A percentile compares a stretch with the other conserved stretches of the same genome.
phyloP scores from a whole-genome alignment of 1,284 basidiomycete genomes.

The Fomitopsis pinicola region DNA sequence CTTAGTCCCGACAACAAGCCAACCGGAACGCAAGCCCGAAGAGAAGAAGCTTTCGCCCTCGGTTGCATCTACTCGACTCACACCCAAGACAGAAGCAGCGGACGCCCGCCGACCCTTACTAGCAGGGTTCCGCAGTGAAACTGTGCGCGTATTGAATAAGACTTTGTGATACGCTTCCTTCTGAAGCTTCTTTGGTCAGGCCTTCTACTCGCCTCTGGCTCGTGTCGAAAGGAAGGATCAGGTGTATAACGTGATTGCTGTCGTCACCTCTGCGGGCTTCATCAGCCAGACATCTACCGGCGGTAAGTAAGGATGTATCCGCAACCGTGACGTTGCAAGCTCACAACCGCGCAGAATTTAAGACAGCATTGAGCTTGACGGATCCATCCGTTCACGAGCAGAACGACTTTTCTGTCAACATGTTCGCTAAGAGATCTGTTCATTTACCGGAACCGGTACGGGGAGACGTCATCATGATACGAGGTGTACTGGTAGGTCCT shows the following conservation, averaged over 20 bases:
- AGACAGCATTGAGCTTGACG: slow-evolving; percentile 29
- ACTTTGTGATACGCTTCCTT: not conserved
- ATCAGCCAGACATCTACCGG: slow-evolving; percentile 9
- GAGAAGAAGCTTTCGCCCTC: not conserved
- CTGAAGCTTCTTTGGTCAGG: slow-evolving; percentile 3
- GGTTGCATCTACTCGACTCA: not conserved
- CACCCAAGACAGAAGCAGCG: not conserved
- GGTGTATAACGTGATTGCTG: slow-evolving; percentile 19
- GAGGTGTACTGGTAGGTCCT: slow-evolving; percentile 14
- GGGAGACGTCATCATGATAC: slow-evolving; percentile 44
- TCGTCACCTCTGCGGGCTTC: slow-evolving; percentile 11
- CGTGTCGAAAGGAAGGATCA: slow-evolving; percentile 6
- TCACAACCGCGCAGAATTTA: slow-evolving; percentile 16
- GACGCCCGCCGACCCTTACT: not conserved
- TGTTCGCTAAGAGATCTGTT: slow-evolving; percentile 45
- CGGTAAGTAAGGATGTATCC: slow-evolving; percentile 12
- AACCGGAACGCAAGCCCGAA: not conserved
- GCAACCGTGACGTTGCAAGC: not conserved
- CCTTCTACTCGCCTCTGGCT: slow-evolving; percentile 12
- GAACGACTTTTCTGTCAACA: slow-evolving; percentile 38
- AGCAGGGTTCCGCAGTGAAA: not conserved
- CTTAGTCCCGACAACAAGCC: not conserved
- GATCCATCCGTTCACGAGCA: slow-evolving; percentile 38
- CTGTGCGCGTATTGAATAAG: not conserved
- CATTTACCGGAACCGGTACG: slow-evolving; percentile 44